Evolutionary conservation across 768 basidiomycete genomes (phyloP).

Genomic region (Tylopilus felleus): DNA sequence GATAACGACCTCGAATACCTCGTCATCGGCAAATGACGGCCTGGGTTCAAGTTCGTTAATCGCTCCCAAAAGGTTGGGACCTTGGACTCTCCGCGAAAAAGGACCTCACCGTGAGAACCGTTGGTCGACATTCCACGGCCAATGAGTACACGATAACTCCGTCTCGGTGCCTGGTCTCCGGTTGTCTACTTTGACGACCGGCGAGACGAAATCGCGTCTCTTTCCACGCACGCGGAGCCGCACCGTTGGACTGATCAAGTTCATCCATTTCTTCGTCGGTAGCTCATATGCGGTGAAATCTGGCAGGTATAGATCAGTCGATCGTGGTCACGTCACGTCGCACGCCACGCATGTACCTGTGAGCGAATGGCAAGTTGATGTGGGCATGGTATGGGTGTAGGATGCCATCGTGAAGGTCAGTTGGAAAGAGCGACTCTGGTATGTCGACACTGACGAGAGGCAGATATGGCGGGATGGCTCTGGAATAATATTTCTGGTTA

Average conservation of each 20-base stretch:
- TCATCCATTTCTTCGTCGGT: conserved; percentile 9
- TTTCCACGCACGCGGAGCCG: conserved; percentile 2
- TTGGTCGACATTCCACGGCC: not conserved
- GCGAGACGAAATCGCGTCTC: conserved; percentile 6
- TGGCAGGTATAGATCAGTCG: not conserved
- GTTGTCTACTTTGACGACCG: not conserved
- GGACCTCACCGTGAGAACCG: conserved; percentile 2
- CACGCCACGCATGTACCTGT: conserved; percentile 1
- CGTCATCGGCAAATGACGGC: not conserved
- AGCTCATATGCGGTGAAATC: conserved; percentile 12
- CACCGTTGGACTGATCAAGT: conserved; percentile 2
- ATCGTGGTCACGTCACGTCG: not conserved
- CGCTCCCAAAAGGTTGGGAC: not conserved
- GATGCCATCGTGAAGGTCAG: not conserved
- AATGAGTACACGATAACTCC: not conserved
- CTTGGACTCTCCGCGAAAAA: not conserved
- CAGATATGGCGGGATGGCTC: not conserved
- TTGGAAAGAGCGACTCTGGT: not conserved
- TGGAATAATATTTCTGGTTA: not conserved
- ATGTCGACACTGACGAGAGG: not conserved
- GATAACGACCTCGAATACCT: conserved; percentile 5
- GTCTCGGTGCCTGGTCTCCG: not conserved
- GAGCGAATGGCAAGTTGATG: not conserved
- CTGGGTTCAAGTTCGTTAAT: not conserved
- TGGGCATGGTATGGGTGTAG: not conserved